Conservation (phyloP, 148 eudicot species). For the Nepenthes gracilis region DNA sequence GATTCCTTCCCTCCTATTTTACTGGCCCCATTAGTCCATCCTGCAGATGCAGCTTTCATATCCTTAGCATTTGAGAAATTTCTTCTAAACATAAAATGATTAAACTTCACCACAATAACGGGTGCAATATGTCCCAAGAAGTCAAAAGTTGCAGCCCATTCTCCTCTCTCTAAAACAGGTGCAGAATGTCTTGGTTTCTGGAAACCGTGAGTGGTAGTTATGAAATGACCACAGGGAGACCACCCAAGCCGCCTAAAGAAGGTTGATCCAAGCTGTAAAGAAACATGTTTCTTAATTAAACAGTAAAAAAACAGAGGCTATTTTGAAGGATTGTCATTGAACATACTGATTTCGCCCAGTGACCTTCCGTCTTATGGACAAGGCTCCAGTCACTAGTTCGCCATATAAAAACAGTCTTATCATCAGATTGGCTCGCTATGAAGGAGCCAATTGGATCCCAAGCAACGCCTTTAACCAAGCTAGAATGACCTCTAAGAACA, state of each 20-base stretch:
- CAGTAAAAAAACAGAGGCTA: conserved; percentile 1
- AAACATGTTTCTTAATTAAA: conserved; percentile 9
- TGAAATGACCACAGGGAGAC: conserved; percentile 94
- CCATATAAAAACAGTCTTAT: conserved; percentile 92
- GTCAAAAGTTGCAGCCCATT: conserved; percentile 93
- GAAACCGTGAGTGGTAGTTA: conserved; percentile 91
- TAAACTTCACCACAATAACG: conserved; percentile 78
- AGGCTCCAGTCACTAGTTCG: conserved; percentile 93
- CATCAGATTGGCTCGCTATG: conserved; percentile 87
- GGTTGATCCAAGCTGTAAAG: conserved; percentile 83
- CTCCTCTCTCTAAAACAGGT: conserved; percentile 90
- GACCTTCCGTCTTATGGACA: conserved; percentile 87
- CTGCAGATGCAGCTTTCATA: conserved; percentile 43
- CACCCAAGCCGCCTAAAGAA: conserved; percentile 93
- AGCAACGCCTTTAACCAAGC: conserved; percentile 87
- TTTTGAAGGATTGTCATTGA: background rate
- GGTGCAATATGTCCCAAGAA: conserved; percentile 95
- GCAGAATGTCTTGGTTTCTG: conserved; percentile 95
- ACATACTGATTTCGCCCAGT: conserved; percentile 91
- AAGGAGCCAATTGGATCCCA: conserved; percentile 96
- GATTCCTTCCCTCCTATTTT: conserved; percentile 68
- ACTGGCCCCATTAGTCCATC: conserved; percentile 68
- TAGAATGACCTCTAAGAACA: conserved; percentile 93
- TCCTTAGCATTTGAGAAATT: conserved; percentile 39
- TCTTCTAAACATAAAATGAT: conserved; percentile 76